Evolutionary conservation across 768 basidiomycete species (phyloP).

Genomic region (Scleroderma citrinum): DNA sequence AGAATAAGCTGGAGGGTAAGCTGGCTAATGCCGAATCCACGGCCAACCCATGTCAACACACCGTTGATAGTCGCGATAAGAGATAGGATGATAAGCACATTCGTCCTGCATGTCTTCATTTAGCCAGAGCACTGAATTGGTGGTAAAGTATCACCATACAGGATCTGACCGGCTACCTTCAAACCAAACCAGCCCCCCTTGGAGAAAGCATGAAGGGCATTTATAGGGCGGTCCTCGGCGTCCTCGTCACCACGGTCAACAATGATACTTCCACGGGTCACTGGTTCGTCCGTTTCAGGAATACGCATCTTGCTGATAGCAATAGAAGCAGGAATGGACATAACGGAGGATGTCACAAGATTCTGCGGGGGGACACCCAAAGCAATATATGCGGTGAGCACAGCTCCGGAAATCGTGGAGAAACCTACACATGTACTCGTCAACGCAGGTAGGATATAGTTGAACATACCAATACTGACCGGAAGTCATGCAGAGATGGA

Average conservation of each 20-base stretch:
- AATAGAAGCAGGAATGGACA: conserved; percentile 94
- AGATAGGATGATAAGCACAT: conserved; percentile 79
- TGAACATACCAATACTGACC: conserved; percentile 35
- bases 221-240: conserved; percentile 52
- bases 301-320: conserved; percentile 84
- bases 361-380: conserved; percentile 76
- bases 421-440: conserved; percentile 41
- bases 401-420: conserved; percentile 89
- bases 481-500: conserved; percentile 86
- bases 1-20: conserved; percentile 82
- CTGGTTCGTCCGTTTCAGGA: conserved; percentile 80
- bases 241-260: conserved; percentile 70
- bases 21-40: conserved; percentile 74
- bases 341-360: conserved; percentile 82
- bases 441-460: not conserved
- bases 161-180: conserved; percentile 80
- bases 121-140: conserved; percentile 3
- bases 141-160: conserved; percentile 40
- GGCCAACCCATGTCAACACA: conserved; percentile 83
- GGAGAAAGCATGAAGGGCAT: conserved; percentile 86
- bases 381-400: conserved; percentile 76
- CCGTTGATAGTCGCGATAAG: conserved; percentile 81
- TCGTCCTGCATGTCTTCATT: conserved; percentile 43
- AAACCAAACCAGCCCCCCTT: conserved; percentile 82
- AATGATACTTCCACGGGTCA: conserved; percentile 76